Evolutionary conservation across 164 flowering plant species (phyloP), one percentile per base, ranked within the genome.

Genomic region (Tetrastigma voinierianum): DNA sequence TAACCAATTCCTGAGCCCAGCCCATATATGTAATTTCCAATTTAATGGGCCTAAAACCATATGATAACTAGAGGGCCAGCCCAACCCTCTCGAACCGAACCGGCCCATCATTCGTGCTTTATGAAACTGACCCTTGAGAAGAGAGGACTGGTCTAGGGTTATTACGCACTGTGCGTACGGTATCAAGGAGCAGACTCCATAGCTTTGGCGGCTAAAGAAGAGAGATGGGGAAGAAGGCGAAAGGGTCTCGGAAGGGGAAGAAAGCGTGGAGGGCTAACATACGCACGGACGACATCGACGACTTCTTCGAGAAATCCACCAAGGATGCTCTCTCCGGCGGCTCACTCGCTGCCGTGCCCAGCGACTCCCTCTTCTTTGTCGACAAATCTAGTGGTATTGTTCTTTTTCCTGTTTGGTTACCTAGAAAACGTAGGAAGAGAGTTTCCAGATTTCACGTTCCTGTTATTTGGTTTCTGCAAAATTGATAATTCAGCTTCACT

Each of bases 261-360:
- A 96, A 93, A 78, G 97, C 89, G 18, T 96, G 99, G 98, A 86
- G 99, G 51, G 88, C 87, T 0, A 96, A 95, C 79, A 95, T 95
- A 40, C 73, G 84, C 76, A 89, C 95, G 0, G 87, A 82, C 51
- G 98, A 95, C 74, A 77, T 95, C 21, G 87, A 89, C 0, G 89
- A 89, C 17, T 90, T 75, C 82, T 83, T 71, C 61, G 96, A 90
- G 78, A 85, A 89, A 61, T 72, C 96, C 13, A 96, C 96, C 8
- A 90, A 90, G 69, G 98, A 96, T 44, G 96, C 97, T 67, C 93
- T 86, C 74, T 82, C 90, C 40, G 97, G 99, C 53, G 99, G 98
- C 32, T 79, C 90, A 32, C 83, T 92, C 62, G 43, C 86, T 44
- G 49, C 77, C 9, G 75, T 73, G 24, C 87, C 97, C 52, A 76